phyloP scores from a whole-genome alignment of 176 grass and related monocot genomes.

The Triticum urartu region DNA sequence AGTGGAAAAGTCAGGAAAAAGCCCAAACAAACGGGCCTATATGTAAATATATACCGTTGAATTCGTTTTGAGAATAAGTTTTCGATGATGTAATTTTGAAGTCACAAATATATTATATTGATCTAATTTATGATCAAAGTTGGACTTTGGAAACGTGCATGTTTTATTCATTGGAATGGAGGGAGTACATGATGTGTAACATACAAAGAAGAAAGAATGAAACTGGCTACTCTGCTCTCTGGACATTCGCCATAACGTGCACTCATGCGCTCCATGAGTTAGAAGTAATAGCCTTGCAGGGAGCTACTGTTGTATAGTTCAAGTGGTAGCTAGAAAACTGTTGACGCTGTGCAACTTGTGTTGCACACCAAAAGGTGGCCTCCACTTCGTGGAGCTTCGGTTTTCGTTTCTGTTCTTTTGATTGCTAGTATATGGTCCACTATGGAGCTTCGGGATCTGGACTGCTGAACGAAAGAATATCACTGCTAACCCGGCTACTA shows the following conservation, averaged over 20 bases:
- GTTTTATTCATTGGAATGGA: no score
- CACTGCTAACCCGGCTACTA: background rate
- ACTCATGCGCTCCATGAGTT: background rate
- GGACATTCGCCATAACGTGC: background rate
- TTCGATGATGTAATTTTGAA: no score
- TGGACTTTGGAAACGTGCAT: no score
- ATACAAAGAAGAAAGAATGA: background rate
- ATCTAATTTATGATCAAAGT: no score
- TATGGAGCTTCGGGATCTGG: background rate
- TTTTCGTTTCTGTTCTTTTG: background rate
- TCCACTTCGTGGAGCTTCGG: background rate
- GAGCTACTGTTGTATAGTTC: background rate
- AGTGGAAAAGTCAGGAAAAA: no score
- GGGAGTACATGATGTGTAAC: background rate
- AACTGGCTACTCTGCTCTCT: conserved; percentile 5
- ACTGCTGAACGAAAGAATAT: background rate
- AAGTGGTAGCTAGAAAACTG: conserved; percentile 30
- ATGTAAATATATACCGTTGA: no score
- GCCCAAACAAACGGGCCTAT: no score
- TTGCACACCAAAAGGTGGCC: background rate
- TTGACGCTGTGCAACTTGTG: background rate
- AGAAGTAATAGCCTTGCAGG: background rate
- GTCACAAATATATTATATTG: no score
- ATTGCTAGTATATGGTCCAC: no score
- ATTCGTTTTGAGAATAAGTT: no score